Percentiles rank a stretch among this genome's conserved stretches.
Conservation (phyloP, 805 yeast species). For the Wickerhamomyces strasburgensis region DNA sequence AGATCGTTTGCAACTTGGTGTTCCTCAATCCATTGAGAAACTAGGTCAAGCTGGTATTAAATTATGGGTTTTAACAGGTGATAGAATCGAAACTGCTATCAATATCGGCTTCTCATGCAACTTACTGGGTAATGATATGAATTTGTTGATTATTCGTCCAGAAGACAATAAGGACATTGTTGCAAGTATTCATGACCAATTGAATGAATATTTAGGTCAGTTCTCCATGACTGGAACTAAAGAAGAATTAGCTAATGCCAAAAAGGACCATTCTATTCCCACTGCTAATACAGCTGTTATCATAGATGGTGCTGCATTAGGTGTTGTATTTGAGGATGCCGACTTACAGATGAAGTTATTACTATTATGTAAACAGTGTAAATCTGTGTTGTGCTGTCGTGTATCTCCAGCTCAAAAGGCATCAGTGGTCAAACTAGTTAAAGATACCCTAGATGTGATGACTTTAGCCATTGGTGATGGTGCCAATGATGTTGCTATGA, state of each 20-base stretch:
- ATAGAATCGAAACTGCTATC: conserved; percentile 96
- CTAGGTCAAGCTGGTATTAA: conserved; percentile 74
- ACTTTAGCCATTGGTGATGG: conserved; percentile 83
- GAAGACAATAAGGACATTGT: conserved; percentile 32
- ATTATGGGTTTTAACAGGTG: conserved; percentile 91
- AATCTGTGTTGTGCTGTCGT: conserved; percentile 90
- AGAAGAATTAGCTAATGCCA: conserved; percentile 51
- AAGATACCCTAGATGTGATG: conserved; percentile 69
- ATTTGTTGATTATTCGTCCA: conserved; percentile 53
- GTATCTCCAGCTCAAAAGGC: conserved; percentile 98
- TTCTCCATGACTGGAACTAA: conserved; percentile 54
- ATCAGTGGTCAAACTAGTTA: conserved; percentile 77
- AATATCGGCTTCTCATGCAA: conserved; percentile 98
- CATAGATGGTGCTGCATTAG: conserved; percentile 74
- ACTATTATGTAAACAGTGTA: conserved; percentile 71
- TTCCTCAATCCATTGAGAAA: conserved; percentile 71
- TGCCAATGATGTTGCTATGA: conserved; percentile 86
- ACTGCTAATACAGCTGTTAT: conserved; percentile 60
- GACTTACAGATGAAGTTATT: conserved; percentile 51
- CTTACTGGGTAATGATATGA: conserved; percentile 74
- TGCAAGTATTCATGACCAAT: conserved; percentile 7
- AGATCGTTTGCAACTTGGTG: conserved; percentile 80
- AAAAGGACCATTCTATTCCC: conserved; percentile 63
- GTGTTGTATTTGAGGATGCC: conserved; percentile 39
- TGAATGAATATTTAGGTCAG: conserved; percentile 40